Percentiles rank a stretch among this genome's conserved stretches.
These are phyloP conservation scores for Penstemon eatonii DNA, from an alignment of 257 asterid genomes.

Conservation along the genomic window DNA sequence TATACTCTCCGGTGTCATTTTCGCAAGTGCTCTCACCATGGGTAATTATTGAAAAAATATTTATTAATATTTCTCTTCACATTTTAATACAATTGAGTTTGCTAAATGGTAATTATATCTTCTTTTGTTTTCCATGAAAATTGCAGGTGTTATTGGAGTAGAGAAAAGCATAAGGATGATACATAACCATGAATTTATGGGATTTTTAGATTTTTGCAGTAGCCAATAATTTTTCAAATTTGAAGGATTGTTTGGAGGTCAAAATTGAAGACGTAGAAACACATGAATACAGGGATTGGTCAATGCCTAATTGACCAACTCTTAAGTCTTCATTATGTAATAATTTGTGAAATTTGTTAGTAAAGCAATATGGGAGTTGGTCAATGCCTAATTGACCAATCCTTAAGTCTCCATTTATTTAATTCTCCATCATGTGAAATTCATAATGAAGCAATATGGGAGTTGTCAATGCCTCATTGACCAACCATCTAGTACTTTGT, in stretches of 20 bases:
- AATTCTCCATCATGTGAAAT: too few species aligned
- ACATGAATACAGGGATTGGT: conserved; percentile 18
- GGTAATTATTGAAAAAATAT: conserved; percentile 40
- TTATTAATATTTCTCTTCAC: background rate
- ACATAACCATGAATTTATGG: conserved; percentile 88
- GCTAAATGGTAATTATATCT: background rate
- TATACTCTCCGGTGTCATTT: conserved; percentile 86
- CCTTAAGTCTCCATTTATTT: too few species aligned
- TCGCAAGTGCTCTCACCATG: conserved; percentile 93
- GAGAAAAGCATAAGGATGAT: conserved; percentile 79
- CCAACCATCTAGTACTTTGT: conserved; percentile 28
- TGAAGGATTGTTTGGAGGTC: background rate
- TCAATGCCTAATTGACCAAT: conserved; percentile 47
- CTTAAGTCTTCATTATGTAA: background rate
- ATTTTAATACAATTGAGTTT: background rate
- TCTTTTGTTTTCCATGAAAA: too few species aligned
- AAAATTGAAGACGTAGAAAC: background rate
- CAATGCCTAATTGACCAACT: conserved; percentile 46
- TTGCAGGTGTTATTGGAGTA: conserved; percentile 72
- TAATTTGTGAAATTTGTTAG: background rate
- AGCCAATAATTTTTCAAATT: conserved; percentile 43
- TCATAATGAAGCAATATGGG: conserved; percentile 3
- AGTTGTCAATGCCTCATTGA: conserved; percentile 68
- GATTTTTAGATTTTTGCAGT: conserved; percentile 86
- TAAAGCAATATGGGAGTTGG: too few species aligned